These are phyloP conservation scores for Lignosus rhinocerotis DNA, from an alignment of 1,284 basidiomycete species.

Conservation along the genomic window DNA sequence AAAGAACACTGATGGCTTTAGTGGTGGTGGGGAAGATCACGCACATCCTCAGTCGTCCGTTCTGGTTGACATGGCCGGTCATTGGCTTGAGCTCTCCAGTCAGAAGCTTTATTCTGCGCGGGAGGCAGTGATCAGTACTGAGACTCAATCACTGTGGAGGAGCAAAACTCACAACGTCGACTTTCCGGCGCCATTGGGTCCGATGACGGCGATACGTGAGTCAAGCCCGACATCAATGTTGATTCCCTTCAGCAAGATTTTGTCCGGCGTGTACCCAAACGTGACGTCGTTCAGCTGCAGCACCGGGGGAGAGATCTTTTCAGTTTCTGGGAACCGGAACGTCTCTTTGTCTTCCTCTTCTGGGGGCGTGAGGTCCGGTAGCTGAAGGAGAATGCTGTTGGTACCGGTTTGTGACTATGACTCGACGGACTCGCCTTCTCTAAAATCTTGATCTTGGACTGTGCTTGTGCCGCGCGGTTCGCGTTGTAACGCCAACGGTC, in stretches of 20 bases:
- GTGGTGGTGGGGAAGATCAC: constrained; percentile 29
- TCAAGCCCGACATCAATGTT: constrained; percentile 92
- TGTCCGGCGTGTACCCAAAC: constrained; percentile 88
- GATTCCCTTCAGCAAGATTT: constrained; percentile 77
- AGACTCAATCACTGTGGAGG: not conserved
- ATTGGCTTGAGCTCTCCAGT: constrained; percentile 88
- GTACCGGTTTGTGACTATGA: not conserved
- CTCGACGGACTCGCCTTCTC: constrained; percentile 66
- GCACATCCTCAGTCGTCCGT: constrained; percentile 87
- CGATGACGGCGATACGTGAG: constrained; percentile 89
- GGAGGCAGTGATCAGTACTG: not conserved
- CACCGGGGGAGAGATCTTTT: constrained; percentile 96
- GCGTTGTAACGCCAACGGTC: constrained; percentile 97
- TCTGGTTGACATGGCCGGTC: constrained; percentile 84
- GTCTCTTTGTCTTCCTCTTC: constrained; percentile 88
- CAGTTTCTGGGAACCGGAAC: constrained; percentile 93
- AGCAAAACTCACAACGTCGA: constrained; percentile 61
- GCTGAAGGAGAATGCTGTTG: constrained; percentile 35
- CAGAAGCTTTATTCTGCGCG: constrained; percentile 83
- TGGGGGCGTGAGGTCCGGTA: constrained; percentile 92
- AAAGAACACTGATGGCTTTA: not conserved
- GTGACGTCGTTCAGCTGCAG: constrained; percentile 91
- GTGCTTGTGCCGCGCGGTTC: constrained; percentile 63
- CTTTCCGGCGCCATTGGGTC: constrained; percentile 81
- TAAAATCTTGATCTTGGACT: constrained; percentile 94